Base-by-base conservation (phyloP, 2,329 filamentous ascomycete species). In the Didymella pinodella region DNA sequence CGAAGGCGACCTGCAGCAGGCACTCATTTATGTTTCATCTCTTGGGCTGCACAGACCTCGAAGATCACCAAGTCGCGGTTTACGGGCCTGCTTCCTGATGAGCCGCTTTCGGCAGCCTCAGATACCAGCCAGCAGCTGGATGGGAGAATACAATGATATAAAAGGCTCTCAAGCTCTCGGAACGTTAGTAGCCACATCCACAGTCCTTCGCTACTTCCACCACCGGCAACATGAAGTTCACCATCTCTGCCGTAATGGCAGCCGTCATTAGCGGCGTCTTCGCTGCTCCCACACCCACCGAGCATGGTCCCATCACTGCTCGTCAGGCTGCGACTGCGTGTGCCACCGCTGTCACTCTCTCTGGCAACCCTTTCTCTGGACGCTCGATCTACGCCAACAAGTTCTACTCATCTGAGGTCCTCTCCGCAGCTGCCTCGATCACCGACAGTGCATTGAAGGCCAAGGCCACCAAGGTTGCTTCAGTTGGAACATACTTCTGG, bases 401-500 rank as follows among this genome's bases (percentile, higher is more conserved):
- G 18, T 84, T 82, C 68, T 85, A 85, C 72, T 77, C 82, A 22
- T 81, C 82, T 7, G 83, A 85, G 68, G 81, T 85, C 56, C 79
- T 79, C 44, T 81, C 76, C 20, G 79, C 83, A 29, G 89, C 88
- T 20, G 83, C 90, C 31, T 86, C 88, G 18, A 86, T 85, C 34
- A 70, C 68, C 38, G 73, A 75, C 48, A 65, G 83, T 14, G 78
- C 85, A 45, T 75, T 85, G 73, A 82, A 82, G 12, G 82, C 85
- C 32, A 81, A 77, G 43, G 82, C 82, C 2, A 74, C 72, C 38
- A 75, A 76, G 54, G 82, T 81, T 11, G 83, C 83, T 28, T 68
- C 83, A 4, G 77, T 85, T 29, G 82, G 82, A 40, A 84, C 83
- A 4, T 85, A 84, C 67, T 70, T 81, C 49, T 85, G 83, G 83